Conservation (phyloP, 495 filamentous ascomycete genomes). For the Elaphomyces granulatus region DNA sequence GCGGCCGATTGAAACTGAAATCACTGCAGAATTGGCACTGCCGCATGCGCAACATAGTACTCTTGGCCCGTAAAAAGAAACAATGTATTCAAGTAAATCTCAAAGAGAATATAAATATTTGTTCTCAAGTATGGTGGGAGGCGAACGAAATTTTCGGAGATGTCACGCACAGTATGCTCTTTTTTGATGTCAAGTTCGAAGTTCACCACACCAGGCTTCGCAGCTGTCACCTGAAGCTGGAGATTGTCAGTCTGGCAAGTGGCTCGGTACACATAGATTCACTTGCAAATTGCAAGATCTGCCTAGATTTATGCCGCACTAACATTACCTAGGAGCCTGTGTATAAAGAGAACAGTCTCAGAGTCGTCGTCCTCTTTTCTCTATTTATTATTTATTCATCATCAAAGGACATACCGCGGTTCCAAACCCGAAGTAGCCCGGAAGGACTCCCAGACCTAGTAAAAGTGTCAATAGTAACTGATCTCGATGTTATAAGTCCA, state of each 20-base stretch:
- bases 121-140: neutral
- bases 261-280: conserved; percentile 1
- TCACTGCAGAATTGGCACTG: no score
- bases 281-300: neutral
- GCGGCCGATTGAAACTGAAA: no score
- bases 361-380: neutral
- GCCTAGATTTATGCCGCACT: no score
- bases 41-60: no score
- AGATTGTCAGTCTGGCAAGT: conserved; percentile 11
- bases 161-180: conserved; percentile 61
- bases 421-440: conserved; percentile 72
- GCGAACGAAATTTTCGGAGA: neutral
- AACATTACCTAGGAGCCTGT: conserved; percentile 31
- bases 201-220: conserved; percentile 61
- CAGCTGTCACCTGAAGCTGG: conserved; percentile 64
- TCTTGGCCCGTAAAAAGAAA: no score
- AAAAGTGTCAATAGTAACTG: conserved; percentile 2
- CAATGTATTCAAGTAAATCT: no score
- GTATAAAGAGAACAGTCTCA: neutral
- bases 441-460: conserved; percentile 69
- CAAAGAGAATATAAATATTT: no score
- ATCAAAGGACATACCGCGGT: conserved; percentile 50
- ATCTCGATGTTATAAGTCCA: neutral
- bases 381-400: neutral
- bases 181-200: conserved; percentile 79